phyloP scores from a whole-genome alignment of 306 rosid species.

The Castanea crenata region DNA sequence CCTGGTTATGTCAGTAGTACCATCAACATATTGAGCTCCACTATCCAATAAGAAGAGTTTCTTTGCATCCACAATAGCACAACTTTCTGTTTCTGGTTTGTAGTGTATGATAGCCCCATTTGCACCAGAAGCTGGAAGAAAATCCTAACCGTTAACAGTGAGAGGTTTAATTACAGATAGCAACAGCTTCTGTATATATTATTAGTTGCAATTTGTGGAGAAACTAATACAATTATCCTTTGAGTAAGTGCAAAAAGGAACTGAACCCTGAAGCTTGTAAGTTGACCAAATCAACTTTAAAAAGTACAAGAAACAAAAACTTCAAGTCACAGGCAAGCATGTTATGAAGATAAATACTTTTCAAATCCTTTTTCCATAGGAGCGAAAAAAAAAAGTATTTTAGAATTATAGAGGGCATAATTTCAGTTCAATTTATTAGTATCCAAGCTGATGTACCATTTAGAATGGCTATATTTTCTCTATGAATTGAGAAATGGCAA shows the following conservation, averaged over 20 bases:
- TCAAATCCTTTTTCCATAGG: not conserved
- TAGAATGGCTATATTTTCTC: not conserved
- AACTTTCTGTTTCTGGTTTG: slow-evolving; percentile 81
- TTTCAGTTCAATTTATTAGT: not conserved
- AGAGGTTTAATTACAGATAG: slow-evolving; percentile 7
- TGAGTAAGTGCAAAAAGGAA: slow-evolving; percentile 8
- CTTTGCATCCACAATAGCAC: slow-evolving; percentile 69
- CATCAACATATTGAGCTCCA: slow-evolving; percentile 96
- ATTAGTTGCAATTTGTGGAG: not conserved
- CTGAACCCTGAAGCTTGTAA: slow-evolving; percentile 8
- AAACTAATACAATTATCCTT: slow-evolving; percentile 19
- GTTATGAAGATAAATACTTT: not conserved
- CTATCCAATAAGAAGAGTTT: slow-evolving; percentile 90
- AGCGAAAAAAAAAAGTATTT: not conserved
- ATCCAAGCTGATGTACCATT: not conserved
- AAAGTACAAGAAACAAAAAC: not conserved
- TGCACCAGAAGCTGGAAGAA: slow-evolving; percentile 75
- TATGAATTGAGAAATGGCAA: not conserved
- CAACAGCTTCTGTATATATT: not conserved
- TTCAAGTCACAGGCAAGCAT: not conserved
- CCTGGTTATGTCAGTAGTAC: slow-evolving; percentile 93
- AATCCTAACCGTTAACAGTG: slow-evolving; percentile 10
- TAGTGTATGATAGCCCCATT: slow-evolving; percentile 97
- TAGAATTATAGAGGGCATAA: not conserved
- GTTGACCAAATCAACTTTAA: not conserved